A percentile compares a stretch with the other conserved stretches of the same genome.
phyloP scores from a whole-genome alignment of 176 grass and related monocot genomes.

The Oropetium thomaeum region DNA sequence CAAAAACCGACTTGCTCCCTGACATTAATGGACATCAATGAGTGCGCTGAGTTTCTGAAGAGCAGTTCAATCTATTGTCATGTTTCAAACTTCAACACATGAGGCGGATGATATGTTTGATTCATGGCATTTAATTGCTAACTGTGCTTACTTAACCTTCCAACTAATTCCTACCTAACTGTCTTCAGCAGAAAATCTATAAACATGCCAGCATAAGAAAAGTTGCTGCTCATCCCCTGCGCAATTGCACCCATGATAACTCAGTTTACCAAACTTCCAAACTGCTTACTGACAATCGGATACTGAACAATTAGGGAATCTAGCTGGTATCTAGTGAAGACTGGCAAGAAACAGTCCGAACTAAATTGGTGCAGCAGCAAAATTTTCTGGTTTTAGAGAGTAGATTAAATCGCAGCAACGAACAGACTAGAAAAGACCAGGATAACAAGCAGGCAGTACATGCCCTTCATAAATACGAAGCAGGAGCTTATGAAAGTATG shows the following conservation, averaged over 20 bases:
- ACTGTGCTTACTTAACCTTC: conserved; percentile 28
- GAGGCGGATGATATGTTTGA: conserved; percentile 35
- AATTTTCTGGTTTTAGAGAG: conserved; percentile 19
- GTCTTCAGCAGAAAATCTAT: conserved; percentile 31
- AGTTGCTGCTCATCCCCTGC: conserved; percentile 14
- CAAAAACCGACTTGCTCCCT: conserved; percentile 40
- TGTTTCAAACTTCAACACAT: conserved; percentile 30
- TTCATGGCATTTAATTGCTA: conserved; percentile 36
- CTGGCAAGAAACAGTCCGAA: not conserved
- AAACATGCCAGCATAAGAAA: conserved; percentile 35
- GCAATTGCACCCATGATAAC: not conserved
- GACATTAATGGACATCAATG: conserved; percentile 40
- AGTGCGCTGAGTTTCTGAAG: conserved; percentile 35
- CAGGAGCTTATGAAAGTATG: not conserved
- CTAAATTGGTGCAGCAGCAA: not conserved
- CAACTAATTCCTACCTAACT: conserved; percentile 60
- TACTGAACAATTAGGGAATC: conserved; percentile 4
- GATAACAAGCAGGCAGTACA: not conserved
- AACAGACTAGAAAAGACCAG: not conserved
- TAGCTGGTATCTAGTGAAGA: not conserved
- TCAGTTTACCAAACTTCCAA: conserved; percentile 20
- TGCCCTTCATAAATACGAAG: conserved; percentile 15
- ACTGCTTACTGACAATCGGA: conserved; percentile 30
- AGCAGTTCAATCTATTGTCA: conserved; percentile 21
- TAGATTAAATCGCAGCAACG: not conserved